Conservation (phyloP, 257 asterid genomes). For the Eustoma russellianum region DNA sequence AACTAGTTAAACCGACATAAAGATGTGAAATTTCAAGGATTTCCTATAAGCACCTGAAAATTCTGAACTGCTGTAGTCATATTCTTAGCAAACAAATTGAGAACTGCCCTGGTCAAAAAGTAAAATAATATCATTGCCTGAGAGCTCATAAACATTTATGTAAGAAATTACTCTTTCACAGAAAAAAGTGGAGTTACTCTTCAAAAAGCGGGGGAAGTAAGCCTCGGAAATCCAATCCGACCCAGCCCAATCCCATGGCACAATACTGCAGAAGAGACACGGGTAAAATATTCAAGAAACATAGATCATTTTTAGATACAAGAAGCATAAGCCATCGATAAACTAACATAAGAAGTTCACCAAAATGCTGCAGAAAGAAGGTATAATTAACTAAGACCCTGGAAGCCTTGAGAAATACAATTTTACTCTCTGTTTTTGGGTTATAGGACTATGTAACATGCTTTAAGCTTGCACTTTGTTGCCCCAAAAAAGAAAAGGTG, state of each 20-base stretch:
- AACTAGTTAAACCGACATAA: background rate
- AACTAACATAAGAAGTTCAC: background rate
- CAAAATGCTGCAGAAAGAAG: background rate
- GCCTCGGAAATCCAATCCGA: conserved; percentile 94
- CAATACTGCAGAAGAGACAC: conserved; percentile 58
- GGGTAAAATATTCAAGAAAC: conserved; percentile 3
- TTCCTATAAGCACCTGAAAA: conserved; percentile 58
- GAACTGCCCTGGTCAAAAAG: conserved; percentile 66
- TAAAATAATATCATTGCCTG: conserved; percentile 9
- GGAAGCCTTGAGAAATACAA: background rate
- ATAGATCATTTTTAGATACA: background rate
- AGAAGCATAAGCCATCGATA: background rate
- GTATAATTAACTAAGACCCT: background rate
- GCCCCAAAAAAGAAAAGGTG: too few species aligned
- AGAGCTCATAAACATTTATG: conserved; percentile 12
- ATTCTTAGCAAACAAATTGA: conserved; percentile 74
- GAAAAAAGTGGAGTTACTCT: conserved; percentile 49
- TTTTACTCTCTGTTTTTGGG: background rate
- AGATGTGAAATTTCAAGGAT: background rate
- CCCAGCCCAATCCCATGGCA: conserved; percentile 97
- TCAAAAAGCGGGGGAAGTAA: conserved; percentile 96
- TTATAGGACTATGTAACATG: too few species aligned
- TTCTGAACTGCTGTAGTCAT: conserved; percentile 86
- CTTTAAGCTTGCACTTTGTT: too few species aligned
- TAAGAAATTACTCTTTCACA: background rate